Conservation (phyloP, 2,329 filamentous ascomycete genomes). For the Fusarium acutatum region DNA sequence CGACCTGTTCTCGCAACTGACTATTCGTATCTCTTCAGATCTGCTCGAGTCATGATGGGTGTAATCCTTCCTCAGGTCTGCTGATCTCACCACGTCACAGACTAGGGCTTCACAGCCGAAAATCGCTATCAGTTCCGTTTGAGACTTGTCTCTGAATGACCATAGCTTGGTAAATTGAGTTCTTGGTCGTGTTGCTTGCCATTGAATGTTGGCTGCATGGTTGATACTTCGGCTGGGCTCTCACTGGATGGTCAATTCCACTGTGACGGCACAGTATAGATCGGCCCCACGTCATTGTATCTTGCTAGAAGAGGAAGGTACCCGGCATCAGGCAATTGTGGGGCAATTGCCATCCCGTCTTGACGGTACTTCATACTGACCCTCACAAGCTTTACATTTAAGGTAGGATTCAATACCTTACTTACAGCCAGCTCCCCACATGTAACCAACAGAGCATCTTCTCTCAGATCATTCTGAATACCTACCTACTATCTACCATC, state of each 20-base stretch:
- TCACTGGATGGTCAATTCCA: background rate
- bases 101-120: background rate
- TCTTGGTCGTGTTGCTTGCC: background rate
- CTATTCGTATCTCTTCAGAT: background rate
- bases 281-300: constrained; percentile 6
- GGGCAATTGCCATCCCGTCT: background rate
- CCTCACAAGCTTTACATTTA: constrained; percentile 7
- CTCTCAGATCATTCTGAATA: background rate
- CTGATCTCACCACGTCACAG: background rate
- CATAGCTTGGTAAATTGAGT: background rate
- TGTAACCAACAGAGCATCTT: background rate
- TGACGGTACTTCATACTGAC: background rate
- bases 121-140: background rate
- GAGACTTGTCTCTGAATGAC: background rate
- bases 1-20: background rate
- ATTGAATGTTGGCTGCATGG: background rate
- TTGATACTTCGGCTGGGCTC: background rate
- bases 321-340: constrained; percentile 1
- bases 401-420: background rate
- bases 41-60: constrained; percentile 13
- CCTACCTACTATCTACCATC: background rate
- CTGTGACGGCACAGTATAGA: constrained; percentile 14
- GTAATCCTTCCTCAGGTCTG: background rate
- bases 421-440: constrained; percentile 10
- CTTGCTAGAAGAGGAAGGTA: constrained; percentile 23